A percentile compares a stretch with the other conserved stretches of the same genome.
These are phyloP conservation scores for Sarocladiaceae sp. DNA, from an alignment of 2,329 filamentous ascomycete genomes.

Conservation along the genomic window DNA sequence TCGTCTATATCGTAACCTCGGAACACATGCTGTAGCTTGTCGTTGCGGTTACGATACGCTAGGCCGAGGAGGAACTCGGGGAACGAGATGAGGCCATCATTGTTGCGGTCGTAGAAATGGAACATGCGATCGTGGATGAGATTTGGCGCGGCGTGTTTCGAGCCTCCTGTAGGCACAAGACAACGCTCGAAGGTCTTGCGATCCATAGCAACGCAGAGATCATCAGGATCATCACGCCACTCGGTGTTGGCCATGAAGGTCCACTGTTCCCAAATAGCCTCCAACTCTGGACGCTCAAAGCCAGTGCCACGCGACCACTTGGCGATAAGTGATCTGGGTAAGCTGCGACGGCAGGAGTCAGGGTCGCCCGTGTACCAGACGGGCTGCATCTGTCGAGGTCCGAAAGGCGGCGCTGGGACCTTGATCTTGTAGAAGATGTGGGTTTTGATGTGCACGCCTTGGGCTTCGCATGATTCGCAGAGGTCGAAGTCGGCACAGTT, in stretches of 20 bases:
- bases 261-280: conserved; percentile 96
- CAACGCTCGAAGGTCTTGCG: conserved; percentile 88
- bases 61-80: conserved; percentile 84
- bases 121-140: conserved; percentile 96
- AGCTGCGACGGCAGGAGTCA: conserved; percentile 57
- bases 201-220: conserved; percentile 78
- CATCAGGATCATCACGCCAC: conserved; percentile 74
- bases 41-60: conserved; percentile 60
- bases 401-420: conserved; percentile 80
- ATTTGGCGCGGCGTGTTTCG: conserved; percentile 71
- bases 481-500: conserved; percentile 96
- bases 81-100: conserved; percentile 84
- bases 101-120: conserved; percentile 88
- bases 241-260: conserved; percentile 85
- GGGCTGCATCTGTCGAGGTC: conserved; percentile 71
- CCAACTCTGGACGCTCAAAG: conserved; percentile 80
- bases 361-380: conserved; percentile 89
- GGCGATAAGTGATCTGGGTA: conserved; percentile 62
- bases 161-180: conserved; percentile 78
- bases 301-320: conserved; percentile 65
- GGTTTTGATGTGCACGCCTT: conserved; percentile 72
- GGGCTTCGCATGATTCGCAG: conserved; percentile 85
- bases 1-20: conserved; percentile 85
- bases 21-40: conserved; percentile 69
- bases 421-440: conserved; percentile 97